Evolutionary conservation across 2,329 filamentous ascomycete species (phyloP).

Genomic region (Fusarium circinatum): DNA sequence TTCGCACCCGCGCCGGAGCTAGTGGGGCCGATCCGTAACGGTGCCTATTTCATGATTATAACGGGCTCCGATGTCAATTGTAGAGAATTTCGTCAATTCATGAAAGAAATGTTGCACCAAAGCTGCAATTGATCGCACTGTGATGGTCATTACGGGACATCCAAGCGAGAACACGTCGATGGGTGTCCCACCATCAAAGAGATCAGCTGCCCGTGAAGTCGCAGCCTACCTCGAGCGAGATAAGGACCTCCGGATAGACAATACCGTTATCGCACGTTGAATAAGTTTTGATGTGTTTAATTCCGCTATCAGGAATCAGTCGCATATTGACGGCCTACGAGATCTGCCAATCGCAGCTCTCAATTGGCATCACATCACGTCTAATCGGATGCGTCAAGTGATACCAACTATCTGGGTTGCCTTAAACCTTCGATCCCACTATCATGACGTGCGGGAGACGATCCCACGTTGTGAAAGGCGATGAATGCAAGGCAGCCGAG

Average conservation of each 20-base stretch:
- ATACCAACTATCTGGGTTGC: conserved; percentile 23
- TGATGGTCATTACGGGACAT: not conserved
- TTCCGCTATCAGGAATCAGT: conserved; percentile 21
- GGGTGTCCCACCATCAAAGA: conserved; percentile 3
- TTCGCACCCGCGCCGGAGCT: conserved; percentile 13
- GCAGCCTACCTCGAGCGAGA: conserved; percentile 1
- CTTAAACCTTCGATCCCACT: conserved; percentile 25
- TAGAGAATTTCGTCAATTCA: not conserved
- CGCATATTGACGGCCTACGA: conserved; percentile 28
- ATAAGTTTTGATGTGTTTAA: conserved; percentile 15
- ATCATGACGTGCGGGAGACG: conserved; percentile 25
- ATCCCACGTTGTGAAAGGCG: conserved; percentile 13
- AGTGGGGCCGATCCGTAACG: conserved; percentile 29
- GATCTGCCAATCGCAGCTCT: conserved; percentile 21
- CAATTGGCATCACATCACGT: conserved; percentile 29
- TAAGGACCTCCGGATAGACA: not conserved
- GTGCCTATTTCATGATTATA: not conserved
- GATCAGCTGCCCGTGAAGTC: not conserved
- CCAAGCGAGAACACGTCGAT: not conserved
- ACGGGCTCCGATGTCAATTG: conserved; percentile 1
- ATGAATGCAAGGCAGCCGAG: conserved; percentile 14
- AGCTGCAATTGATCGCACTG: not conserved
- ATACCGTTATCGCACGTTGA: not conserved
- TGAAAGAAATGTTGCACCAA: not conserved
- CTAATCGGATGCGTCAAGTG: conserved; percentile 26